Percentiles rank a stretch among this genome's conserved stretches.
Evolutionary conservation across 768 basidiomycete species (phyloP).

Genomic region (Leccinum disarticulatum): DNA sequence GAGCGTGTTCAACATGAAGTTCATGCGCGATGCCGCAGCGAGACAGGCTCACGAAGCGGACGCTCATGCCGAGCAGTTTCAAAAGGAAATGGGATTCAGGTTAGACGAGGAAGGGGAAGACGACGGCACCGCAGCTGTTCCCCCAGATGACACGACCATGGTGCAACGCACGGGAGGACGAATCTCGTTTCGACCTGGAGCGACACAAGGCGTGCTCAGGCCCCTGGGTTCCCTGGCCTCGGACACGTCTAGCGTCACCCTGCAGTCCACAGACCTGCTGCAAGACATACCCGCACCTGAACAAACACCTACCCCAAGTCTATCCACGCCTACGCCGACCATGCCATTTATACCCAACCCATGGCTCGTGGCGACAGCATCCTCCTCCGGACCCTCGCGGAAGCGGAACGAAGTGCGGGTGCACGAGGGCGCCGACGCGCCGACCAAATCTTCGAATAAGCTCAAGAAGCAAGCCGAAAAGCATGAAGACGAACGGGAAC

Average conservation of each 20-base stretch:
- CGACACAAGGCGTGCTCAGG: constrained; percentile 5
- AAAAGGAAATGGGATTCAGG: constrained; percentile 60
- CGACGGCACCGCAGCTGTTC: constrained; percentile 29
- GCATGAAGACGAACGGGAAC: constrained; percentile 54
- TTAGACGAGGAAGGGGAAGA: constrained; percentile 34
- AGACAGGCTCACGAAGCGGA: constrained; percentile 58
- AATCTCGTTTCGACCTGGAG: constrained; percentile 58
- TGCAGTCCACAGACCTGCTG: constrained; percentile 56
- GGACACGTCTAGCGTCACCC: constrained; percentile 6
- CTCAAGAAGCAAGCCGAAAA: constrained; percentile 67
- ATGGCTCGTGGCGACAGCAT: constrained; percentile 58
- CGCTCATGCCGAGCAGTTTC: constrained; percentile 69
- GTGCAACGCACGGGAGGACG: constrained; percentile 68
- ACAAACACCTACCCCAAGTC: constrained; percentile 11
- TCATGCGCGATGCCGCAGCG: constrained; percentile 92
- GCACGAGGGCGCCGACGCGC: constrained; percentile 59
- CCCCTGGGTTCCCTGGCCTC: background rate
- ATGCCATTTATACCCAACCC: constrained; percentile 55
- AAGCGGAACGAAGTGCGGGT: constrained; percentile 76
- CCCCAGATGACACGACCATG: constrained; percentile 34
- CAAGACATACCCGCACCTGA: constrained; percentile 30
- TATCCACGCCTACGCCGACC: constrained; percentile 18
- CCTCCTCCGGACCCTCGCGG: constrained; percentile 49
- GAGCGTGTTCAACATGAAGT: constrained; percentile 93
- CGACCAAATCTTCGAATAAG: constrained; percentile 70